Evolutionary conservation across 2,329 filamentous ascomycete genomes (phyloP), one percentile per base, ranked within the genome.

Genomic region (Colletotrichum acutatum): DNA sequence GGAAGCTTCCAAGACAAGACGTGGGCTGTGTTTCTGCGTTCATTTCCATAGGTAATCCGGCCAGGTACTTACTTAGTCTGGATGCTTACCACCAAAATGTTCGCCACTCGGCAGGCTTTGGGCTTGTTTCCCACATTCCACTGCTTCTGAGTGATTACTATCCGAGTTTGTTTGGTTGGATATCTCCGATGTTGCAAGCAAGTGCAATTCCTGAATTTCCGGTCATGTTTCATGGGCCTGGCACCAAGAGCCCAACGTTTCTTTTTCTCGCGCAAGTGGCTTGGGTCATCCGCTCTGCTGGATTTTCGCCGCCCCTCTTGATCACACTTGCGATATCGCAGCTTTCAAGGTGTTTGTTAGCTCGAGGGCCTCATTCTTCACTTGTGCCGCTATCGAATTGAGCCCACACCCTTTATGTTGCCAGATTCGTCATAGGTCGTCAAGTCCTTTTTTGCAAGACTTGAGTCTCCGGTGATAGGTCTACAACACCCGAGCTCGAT

Each of bases 191-290:
- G 14, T 37, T 32, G 42, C 42, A 19, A 53, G 59, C 14, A 26
- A 14, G 28, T 26, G n/a, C 60, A 34, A n/a, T 65, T 54, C 30
- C 62, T 22, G 30, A 5, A 54, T n/a, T 26, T n/a, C 62, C 46
- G 26, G 22, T 30, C 30, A 26, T 30, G 63, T 30, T 42, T 57
- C 34, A 42, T 57, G 22, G 32, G 12, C 8, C 30, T 37, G 52
- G 32, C 52, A 65, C 54, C 16, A 32, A 28, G 9, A 22, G 54
- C 19, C 12, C 26, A 54, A 12, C 54, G 26, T 64, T 69, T 69
- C 53, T 64, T 72, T 69, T 65, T 69, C 26, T n/a, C 28, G 28
- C 32, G 4, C 19, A 49, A 53, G 34, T 72, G 70, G 66, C 70
- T 70, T 70, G 32, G 56, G 60, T 72, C 61, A 66, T 12, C 71